Base-by-base conservation (phyloP, 2,329 filamentous ascomycete genomes). In the Xylariaceae sp. region DNA sequence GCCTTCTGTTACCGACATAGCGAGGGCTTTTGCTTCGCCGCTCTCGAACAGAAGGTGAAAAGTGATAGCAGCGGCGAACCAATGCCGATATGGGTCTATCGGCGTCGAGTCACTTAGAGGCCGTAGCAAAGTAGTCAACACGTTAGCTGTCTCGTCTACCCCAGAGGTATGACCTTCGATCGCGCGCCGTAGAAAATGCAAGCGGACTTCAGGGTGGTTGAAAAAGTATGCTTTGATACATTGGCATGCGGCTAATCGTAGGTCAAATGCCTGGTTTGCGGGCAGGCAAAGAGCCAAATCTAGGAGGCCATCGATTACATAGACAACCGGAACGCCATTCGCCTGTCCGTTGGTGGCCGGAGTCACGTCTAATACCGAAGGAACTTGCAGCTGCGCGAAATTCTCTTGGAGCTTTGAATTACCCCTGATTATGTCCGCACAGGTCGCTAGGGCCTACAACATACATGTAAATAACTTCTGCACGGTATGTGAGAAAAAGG, bases 221-320 rank as follows among this genome's bases (percentile, higher is more conserved):
- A 84, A 86, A 66, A 97, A 91, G 73, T 99, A 99, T 2, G 95
- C 91, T 72, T 96, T 93, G 59, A 99, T 85, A 67, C 93, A 96
- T 66, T 93, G 89, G 70, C 90, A 95, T 20, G 91, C 92, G 19
- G 93, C 90, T 67, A 92, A 84, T 20, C 95, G 87, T 40, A 93
- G 80, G 72, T 96, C 89, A 64, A 96, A 89, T 37, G 89, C 80
- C 50, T 87, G 81, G 19, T 84, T 75, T 0, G 87, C 78, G 26
- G 88, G 81, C 20, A 89, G 79, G 53, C 87, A 87, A 7, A 99
- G 78, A 0, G 89, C 87, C 43, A 97, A 77, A 65, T 97, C 91
- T 46, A 99, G 79, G 18, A 99, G 79, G 1, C 91, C 95, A 72
- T 98, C 93, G 67, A 99, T 96, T 26, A 99, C 91, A 73, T 96